Evolutionary conservation across 139 green algal species (phyloP).

Genomic region (Astrephomene gubernaculifera): DNA sequence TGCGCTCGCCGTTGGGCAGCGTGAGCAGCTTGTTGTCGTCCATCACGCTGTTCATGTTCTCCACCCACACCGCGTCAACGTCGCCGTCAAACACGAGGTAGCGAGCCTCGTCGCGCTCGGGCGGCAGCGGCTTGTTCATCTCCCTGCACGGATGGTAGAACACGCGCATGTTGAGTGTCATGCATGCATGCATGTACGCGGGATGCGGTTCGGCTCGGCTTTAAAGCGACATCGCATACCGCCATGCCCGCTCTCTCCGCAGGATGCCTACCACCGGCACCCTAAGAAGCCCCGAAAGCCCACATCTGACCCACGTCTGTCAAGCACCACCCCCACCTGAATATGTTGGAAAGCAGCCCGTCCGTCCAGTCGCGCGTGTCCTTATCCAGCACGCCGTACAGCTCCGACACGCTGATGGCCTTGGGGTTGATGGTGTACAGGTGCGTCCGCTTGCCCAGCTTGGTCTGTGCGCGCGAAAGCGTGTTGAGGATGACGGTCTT

Average conservation of each 20-base stretch:
- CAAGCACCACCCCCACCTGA: constrained; percentile 58
- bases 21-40: constrained; percentile 93
- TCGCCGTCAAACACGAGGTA: constrained; percentile 90
- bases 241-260: too few relatives aligned
- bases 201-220: too few relatives aligned
- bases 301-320: too few relatives aligned
- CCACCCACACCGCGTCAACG: constrained; percentile 91
- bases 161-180: too few relatives aligned
- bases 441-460: constrained; percentile 83
- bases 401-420: constrained; percentile 73
- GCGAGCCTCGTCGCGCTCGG: constrained; percentile 69
- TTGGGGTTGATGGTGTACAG: constrained; percentile 88
- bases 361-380: constrained; percentile 90
- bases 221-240: too few relatives aligned
- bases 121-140: constrained; percentile 78
- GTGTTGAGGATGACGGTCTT: constrained; percentile 92
- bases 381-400: constrained; percentile 87
- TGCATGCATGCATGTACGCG: too few relatives aligned
- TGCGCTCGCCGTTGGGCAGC: constrained; percentile 89
- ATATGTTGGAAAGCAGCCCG: constrained; percentile 86
- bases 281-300: too few relatives aligned
- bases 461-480: constrained; percentile 78
- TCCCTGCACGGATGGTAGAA: constrained; percentile 65
- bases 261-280: too few relatives aligned
- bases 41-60: constrained; percentile 94